Evolutionary conservation across 1,284 basidiomycete species (phyloP), one percentile per base, ranked within the genome.

Genomic region (Pseudozyma pruni): DNA sequence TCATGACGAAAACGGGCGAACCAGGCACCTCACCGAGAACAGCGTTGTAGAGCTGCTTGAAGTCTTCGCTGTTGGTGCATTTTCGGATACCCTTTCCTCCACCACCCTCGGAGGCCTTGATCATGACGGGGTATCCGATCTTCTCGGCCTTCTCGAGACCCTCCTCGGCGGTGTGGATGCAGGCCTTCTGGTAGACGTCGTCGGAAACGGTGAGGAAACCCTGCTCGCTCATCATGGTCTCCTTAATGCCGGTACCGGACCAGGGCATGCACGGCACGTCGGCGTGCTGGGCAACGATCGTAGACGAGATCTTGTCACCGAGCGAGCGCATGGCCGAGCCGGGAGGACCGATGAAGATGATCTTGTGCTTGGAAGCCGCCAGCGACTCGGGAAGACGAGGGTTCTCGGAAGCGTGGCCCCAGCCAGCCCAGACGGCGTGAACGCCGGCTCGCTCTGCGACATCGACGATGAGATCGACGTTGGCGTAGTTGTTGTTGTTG

Each of bases 401-500:
- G 84, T 99, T 99, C 85, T 99, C 96, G 3, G 96, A 98, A 9
- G 96, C 96, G 83, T 99, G 96, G 51, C 96, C 96, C 96, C 96
- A 99, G 60, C 96, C 96, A 41, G 96, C 96, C 96, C 96, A 99
- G 33, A 99, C 96, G 45, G 96, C 96, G 83, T 99, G 95, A 2
- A 98, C 96, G 43, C 94, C 94, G 29, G 93, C 88, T 71, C 96
- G 90, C 85, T 99, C 94, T 40, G 96, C 96, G 61, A 99, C 89
- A 81, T 99, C 96, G 69, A 98, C 92, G 79, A 99, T 98, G 78
- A 98, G 90, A 83, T 99, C 96, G 77, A 99, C 96, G 83, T 99
- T 99, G 78, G 96, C 96, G 83, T 98, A 98, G 85, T 99, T 99
- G 88, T 99, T 96, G 87, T 98, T 98, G 85, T 99, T 99, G 45